Conservation (phyloP, 2,329 filamentous ascomycete species). For the Colletotrichum salicis region DNA sequence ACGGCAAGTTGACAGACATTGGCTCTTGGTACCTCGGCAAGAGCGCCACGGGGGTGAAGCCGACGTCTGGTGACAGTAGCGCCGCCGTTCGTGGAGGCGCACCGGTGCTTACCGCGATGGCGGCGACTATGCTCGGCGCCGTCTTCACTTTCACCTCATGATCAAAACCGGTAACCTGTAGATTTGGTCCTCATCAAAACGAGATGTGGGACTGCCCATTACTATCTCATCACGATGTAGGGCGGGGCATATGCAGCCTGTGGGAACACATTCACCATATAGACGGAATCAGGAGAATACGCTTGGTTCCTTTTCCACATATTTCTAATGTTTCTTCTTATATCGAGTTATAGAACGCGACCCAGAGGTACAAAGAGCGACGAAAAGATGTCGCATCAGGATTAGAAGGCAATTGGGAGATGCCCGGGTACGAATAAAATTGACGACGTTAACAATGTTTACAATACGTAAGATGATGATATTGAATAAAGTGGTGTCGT, state of each 20-base stretch:
- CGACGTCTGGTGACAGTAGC: slow-evolving; percentile 37
- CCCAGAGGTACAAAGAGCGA: not conserved
- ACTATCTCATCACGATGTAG: not conserved
- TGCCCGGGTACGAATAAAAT: not conserved
- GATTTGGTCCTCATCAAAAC: not conserved
- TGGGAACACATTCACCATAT: not conserved
- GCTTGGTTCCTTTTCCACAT: not conserved
- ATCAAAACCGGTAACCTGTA: not conserved
- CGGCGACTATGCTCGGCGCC: slow-evolving; percentile 1
- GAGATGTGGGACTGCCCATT: not conserved
- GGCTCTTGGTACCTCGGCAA: slow-evolving; percentile 81
- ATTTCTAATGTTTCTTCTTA: not conserved
- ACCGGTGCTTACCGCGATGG: slow-evolving; percentile 18
- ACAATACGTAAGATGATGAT: not conserved
- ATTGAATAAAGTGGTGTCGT: not conserved
- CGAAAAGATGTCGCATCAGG: not conserved
- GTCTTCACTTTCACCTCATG: not conserved
- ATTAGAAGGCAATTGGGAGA: not conserved
- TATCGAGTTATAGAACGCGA: slow-evolving; percentile 8
- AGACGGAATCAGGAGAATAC: slow-evolving; percentile 10
- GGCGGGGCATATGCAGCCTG: not conserved
- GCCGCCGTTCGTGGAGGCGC: slow-evolving; percentile 2
- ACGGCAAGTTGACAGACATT: slow-evolving; percentile 78
- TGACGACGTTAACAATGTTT: not conserved
- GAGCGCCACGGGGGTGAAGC: slow-evolving; percentile 56